Conservation (phyloP, 164 flowering plant genomes). For the Dillenia turbinata region DNA sequence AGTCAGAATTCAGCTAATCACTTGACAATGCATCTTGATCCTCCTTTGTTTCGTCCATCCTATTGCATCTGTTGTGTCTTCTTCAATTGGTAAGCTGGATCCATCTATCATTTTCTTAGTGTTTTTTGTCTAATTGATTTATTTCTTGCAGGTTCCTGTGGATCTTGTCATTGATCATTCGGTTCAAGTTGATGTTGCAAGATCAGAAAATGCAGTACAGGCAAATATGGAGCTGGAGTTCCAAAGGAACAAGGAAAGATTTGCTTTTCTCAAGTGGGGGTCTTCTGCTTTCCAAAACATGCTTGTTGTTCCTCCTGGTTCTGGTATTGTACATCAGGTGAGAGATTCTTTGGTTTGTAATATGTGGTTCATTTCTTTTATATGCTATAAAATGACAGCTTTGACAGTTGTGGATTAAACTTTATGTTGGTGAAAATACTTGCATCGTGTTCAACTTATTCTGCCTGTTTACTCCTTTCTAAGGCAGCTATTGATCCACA, state of each 20-base stretch:
- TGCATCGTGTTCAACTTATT: background rate
- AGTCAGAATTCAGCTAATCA: no score
- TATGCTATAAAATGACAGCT: constrained; percentile 11
- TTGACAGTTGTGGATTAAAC: background rate
- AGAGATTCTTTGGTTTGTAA: no score
- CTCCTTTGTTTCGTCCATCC: no score
- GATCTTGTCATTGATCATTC: constrained; percentile 97
- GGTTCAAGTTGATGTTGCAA: constrained; percentile 91
- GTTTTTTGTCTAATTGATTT: no score
- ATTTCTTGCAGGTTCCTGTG: constrained; percentile 73
- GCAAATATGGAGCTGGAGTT: constrained; percentile 92
- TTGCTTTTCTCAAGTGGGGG: constrained; percentile 92
- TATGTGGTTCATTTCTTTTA: no score
- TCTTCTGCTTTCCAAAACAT: constrained; percentile 81
- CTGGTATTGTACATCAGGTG: constrained; percentile 95
- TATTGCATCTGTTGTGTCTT: no score
- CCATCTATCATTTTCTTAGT: no score
- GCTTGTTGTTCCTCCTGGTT: constrained; percentile 98
- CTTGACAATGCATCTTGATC: no score
- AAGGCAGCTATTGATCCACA: no score
- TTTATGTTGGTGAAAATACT: background rate
- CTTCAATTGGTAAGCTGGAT: no score
- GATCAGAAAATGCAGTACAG: constrained; percentile 88
- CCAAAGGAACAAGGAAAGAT: constrained; percentile 87
- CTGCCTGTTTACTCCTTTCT: no score